Base-by-base conservation (phyloP, 140 eudicot genomes). In the Ambrosia hybrid region DNA sequence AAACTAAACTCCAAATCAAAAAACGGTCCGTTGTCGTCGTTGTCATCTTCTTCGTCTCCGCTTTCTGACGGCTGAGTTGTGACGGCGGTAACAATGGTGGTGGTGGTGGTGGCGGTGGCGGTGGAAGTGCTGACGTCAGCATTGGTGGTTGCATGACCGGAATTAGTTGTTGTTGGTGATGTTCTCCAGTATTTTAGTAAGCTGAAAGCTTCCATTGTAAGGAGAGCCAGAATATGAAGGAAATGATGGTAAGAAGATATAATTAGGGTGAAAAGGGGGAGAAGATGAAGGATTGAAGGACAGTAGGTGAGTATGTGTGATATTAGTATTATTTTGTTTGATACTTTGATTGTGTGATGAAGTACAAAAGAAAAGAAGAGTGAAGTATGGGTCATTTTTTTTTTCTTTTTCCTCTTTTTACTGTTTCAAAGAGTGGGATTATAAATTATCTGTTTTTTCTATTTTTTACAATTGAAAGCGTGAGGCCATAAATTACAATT, bases 171-270 rank as follows among this genome's bases (percentile, higher is more conserved):
- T 39, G 34, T 30, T 30, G 34, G 0, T 30, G 34, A 30, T 30
- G 75, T 76, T 61, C 85, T 79, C 91, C 98, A 89, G 91, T 83
- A 92, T 57, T 84, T 89, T 74, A 89, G 87, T 52, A 89, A 81
- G 79, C 86, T 89, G 68, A 89, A 85, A 46, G 96, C 87, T 65
- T 92, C 98, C 98, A 92, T 92, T 5, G 95, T 89, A 21, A 90
- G 96, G 71, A 91, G 84, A 91, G 96, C 97, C 96, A 91, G 95
- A 82, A 66, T 82, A 80, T 26, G 51, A 71, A 41, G 6, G 36
- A 45, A 14, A 38, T 67, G 16, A 38, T 61, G 16, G 59, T 26
- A 36, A 69, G 71, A 53, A 56, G 77, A 63, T 10, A 6, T 9
- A 53, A 37, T 2, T 17, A 16, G 30, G 34, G 68, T 45, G 8